These are phyloP conservation scores for Schizosaccharomyces octosporus DNA, from an alignment of 805 yeast species.

Conservation along the genomic window DNA sequence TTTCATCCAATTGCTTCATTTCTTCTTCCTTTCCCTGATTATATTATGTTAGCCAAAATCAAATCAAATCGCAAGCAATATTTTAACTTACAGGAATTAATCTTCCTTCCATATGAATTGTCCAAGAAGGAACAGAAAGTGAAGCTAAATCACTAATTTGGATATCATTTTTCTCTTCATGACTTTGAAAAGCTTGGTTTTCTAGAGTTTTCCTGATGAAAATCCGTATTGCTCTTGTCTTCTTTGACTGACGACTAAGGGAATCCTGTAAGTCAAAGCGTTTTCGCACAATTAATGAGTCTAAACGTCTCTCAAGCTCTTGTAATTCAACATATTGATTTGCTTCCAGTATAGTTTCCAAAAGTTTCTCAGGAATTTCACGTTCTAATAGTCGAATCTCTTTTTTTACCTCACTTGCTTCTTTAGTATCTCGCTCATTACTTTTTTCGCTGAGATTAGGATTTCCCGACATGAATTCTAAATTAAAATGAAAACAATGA, in stretches of 20 bases:
- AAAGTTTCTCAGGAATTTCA: conserved; percentile 24
- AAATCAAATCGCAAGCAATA: background rate
- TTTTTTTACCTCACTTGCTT: background rate
- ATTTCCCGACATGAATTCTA: background rate
- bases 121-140: conserved; percentile 32
- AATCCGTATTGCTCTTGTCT: conserved; percentile 39
- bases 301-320: conserved; percentile 64
- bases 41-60: conserved; percentile 9
- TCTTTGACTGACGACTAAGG: conserved; percentile 15
- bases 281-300: conserved; percentile 59
- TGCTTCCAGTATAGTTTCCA: conserved; percentile 38
- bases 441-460: background rate
- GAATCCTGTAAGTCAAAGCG: conserved; percentile 48
- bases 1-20: conserved; percentile 24
- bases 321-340: conserved; percentile 20
- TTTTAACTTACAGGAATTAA: conserved; percentile 14
- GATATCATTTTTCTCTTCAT: conserved; percentile 10
- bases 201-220: conserved; percentile 61
- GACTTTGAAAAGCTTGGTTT: conserved; percentile 70
- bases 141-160: conserved; percentile 13
- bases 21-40: conserved; percentile 17
- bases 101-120: conserved; percentile 70
- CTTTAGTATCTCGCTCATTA: background rate
- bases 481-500: no score
- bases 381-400: conserved; percentile 18